phyloP scores from a whole-genome alignment of 768 basidiomycete species.

The Boletus rubroflammeus region DNA sequence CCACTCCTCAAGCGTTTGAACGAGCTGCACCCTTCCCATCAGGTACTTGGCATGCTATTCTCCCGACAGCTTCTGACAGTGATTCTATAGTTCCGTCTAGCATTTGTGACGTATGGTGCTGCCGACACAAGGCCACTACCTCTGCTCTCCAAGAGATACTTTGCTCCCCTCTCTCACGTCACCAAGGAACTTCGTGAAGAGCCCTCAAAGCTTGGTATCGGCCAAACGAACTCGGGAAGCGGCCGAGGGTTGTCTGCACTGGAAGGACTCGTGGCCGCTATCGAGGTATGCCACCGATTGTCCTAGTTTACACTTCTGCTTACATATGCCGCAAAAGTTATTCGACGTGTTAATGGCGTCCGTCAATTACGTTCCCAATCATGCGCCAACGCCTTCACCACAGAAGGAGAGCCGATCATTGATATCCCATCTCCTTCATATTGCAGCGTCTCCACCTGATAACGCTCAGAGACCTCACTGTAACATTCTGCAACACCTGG shows the following conservation, averaged over 20 bases:
- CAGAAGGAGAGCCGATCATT: conserved; percentile 29
- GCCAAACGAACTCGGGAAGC: conserved; percentile 48
- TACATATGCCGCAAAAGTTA: conserved; percentile 37
- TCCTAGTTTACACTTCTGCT: not conserved
- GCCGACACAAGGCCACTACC: conserved; percentile 54
- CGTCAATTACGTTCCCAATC: conserved; percentile 10
- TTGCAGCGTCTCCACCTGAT: conserved; percentile 59
- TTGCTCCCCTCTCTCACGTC: conserved; percentile 41
- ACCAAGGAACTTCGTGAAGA: conserved; percentile 46
- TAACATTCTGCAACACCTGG: conserved; percentile 47
- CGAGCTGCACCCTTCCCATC: conserved; percentile 39
- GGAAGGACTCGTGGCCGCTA: conserved; percentile 65
- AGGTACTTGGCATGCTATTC: conserved; percentile 28
- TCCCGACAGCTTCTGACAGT: not conserved
- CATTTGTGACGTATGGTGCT: conserved; percentile 60
- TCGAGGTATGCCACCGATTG: conserved; percentile 52
- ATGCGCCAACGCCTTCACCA: conserved; percentile 17
- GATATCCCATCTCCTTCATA: conserved; percentile 53
- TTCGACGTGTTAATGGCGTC: conserved; percentile 34
- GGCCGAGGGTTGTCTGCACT: conserved; percentile 60
- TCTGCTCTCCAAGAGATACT: conserved; percentile 55
- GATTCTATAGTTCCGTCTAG: conserved; percentile 39
- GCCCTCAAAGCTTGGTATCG: conserved; percentile 51
- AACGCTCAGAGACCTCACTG: conserved; percentile 48
- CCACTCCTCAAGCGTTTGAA: conserved; percentile 50